phyloP scores from a whole-genome alignment of 495 filamentous ascomycete species.

The Aspergillus ellipticus region DNA sequence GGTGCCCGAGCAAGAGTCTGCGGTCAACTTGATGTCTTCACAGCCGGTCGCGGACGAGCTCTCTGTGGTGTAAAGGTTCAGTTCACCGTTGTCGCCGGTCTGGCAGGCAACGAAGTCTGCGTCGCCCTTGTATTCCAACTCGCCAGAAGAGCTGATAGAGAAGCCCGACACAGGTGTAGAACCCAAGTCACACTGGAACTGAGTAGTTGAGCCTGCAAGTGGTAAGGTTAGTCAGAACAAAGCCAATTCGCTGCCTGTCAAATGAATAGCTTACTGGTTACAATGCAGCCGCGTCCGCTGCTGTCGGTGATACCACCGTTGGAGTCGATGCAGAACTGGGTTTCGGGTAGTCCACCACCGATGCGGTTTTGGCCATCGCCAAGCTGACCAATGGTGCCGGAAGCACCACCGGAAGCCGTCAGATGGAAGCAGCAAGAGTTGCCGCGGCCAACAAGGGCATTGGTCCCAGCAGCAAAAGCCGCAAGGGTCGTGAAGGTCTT shows the following conservation, averaged over 20 bases:
- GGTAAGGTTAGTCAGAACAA: conserved; percentile 11
- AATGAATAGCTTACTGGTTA: conserved; percentile 41
- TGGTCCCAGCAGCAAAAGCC: conserved; percentile 35
- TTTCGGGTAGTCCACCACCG: conserved; percentile 36
- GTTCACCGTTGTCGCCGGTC: conserved; percentile 44
- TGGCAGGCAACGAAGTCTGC: conserved; percentile 51
- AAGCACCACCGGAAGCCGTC: conserved; percentile 41
- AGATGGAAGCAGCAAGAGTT: conserved; percentile 51
- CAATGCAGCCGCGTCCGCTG: conserved; percentile 53
- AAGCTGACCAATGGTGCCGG: conserved; percentile 51
- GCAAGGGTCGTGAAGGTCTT: conserved; percentile 34
- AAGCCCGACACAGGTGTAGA: conserved; percentile 43
- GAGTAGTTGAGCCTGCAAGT: conserved; percentile 50
- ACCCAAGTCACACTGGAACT: conserved; percentile 64
- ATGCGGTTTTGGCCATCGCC: conserved; percentile 53
- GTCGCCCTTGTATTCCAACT: conserved; percentile 41
- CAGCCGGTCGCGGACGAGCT: conserved; percentile 43
- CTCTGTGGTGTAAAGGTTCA: conserved; percentile 51
- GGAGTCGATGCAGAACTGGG: conserved; percentile 44
- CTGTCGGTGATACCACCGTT: conserved; percentile 50
- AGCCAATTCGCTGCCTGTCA: conserved; percentile 3
- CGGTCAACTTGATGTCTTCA: conserved; percentile 41
- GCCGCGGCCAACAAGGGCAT: conserved; percentile 37
- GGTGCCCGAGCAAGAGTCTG: conserved; percentile 43
- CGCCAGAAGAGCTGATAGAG: conserved; percentile 44